Evolutionary conservation across 208 protist genomes (phyloP).

Genomic region (Acanthamoeba lugdunensis): DNA sequence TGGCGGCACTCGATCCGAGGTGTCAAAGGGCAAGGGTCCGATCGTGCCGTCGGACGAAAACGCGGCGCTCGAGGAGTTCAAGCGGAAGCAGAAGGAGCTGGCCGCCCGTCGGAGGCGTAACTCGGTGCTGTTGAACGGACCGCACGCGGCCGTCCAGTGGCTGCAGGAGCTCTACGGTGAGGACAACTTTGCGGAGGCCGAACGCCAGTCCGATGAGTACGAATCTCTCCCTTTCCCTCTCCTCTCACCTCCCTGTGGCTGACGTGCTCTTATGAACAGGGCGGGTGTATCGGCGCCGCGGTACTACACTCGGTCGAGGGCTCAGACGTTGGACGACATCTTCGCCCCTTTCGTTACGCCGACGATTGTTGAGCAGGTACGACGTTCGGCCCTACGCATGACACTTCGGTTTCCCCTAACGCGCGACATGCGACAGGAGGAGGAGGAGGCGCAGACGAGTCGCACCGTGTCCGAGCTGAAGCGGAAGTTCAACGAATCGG

Average conservation of each 20-base stretch:
- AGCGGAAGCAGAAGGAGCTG: constrained; percentile 47
- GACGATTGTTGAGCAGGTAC: not conserved
- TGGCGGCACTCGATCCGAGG: not conserved
- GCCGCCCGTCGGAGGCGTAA: not conserved
- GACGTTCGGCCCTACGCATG: no score
- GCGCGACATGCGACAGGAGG: not conserved
- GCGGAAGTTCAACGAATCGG: not conserved
- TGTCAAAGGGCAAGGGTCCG: not conserved
- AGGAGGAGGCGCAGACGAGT: not conserved
- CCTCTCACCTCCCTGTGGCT: no score
- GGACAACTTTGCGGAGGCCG: no score
- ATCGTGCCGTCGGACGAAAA: constrained; percentile 13
- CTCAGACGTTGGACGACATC: constrained; percentile 8
- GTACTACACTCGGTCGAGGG: not conserved
- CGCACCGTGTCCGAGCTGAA: not conserved
- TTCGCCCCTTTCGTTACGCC: not conserved
- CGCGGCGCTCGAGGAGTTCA: constrained; percentile 49
- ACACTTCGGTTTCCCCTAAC: no score
- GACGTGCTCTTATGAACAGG: not conserved
- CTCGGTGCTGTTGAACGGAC: not conserved
- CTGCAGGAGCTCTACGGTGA: constrained; percentile 13
- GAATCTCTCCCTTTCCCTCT: no score
- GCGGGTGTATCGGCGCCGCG: not conserved
- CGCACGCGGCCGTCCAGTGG: constrained; percentile 8
- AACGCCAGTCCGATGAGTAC: no score